Base-by-base conservation (phyloP, 495 filamentous ascomycete genomes). In the Penicillium simplicissimum region DNA sequence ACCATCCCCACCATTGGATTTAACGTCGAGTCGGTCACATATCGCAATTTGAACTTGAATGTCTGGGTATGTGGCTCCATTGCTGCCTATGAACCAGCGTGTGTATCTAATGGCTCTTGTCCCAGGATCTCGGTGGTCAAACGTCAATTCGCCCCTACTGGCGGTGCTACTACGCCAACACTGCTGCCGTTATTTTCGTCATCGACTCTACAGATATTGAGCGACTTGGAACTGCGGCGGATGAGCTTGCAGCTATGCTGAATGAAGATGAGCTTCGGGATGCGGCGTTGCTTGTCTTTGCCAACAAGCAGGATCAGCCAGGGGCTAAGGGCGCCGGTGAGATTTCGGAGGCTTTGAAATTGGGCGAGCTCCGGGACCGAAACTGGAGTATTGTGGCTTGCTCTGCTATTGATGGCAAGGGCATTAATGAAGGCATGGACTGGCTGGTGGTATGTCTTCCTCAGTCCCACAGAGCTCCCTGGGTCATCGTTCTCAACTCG, bases 301-400 rank as follows among this genome's bases (percentile, higher is more conserved):
- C 95, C 58, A 98, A 98, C 78, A 98, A 98, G 79, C 96, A 98
- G 70, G 95, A 98, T 77, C 95, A 98, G 70, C 95, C 95, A 3
- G 96, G 95, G 21, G 93, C 95, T 33, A 96, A 96, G 75, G 96
- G 95, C 0, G 95, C 96, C 3, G 95, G 92, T 9, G 96, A 98
- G 70, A 98, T 98, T 66, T 94, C 89, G 49, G 93, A 97, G 75
- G 95, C 92, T 21, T 77, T 98, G 74, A 88, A 87, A 67, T 77
- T 98, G 52, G 93, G 92, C 48, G 91, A 96, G 66, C 75, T 98
- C 64, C 87, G 92, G 66, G 96, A 98, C 78, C 84, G 95, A 67
- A 98, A 97, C 82, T 98, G 95, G 95, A 98, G 92, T 71, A 98
- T 98, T 71, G 91, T 98, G 66, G 93, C 92, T 21, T 98, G 95